These are phyloP conservation scores for Talaromyces sp. DNA, from an alignment of 2,329 filamentous ascomycete genomes.

Conservation along the genomic window DNA sequence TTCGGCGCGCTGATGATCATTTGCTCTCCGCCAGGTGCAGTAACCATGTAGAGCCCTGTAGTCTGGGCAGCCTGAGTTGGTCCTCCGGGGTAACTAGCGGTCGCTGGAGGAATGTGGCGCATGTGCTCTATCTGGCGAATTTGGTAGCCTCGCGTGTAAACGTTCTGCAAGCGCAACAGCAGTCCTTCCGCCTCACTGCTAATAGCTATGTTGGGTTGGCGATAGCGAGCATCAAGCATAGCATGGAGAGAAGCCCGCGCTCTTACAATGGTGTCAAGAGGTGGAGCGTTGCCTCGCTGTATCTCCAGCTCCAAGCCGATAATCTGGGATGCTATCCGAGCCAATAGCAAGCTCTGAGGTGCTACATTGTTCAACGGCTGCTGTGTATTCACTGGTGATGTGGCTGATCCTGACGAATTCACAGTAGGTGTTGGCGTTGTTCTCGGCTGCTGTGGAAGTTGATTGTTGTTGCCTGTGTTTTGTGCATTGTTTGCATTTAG, in stretches of 20 bases:
- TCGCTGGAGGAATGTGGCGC: background rate
- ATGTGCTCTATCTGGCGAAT: constrained; percentile 17
- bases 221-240: constrained; percentile 28
- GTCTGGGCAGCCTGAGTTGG: background rate
- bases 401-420: background rate
- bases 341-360: constrained; percentile 4
- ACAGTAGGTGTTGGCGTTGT: background rate
- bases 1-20: constrained; percentile 38
- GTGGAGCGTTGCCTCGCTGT: constrained; percentile 21
- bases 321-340: constrained; percentile 13
- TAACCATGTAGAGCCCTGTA: constrained; percentile 35
- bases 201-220: constrained; percentile 18
- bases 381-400: background rate
- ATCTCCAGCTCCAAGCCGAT: constrained; percentile 24
- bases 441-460: background rate
- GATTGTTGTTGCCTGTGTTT: background rate
- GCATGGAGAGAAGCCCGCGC: constrained; percentile 26
- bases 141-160: constrained; percentile 27
- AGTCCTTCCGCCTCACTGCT: constrained; percentile 23
- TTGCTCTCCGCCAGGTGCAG: constrained; percentile 41
- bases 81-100: background rate
- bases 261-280: constrained; percentile 25
- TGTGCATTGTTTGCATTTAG: background rate
- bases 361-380: background rate
- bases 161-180: constrained; percentile 24